Conservation (phyloP, 2,329 filamentous ascomycete species). For the Herpotrichia juniperi region DNA sequence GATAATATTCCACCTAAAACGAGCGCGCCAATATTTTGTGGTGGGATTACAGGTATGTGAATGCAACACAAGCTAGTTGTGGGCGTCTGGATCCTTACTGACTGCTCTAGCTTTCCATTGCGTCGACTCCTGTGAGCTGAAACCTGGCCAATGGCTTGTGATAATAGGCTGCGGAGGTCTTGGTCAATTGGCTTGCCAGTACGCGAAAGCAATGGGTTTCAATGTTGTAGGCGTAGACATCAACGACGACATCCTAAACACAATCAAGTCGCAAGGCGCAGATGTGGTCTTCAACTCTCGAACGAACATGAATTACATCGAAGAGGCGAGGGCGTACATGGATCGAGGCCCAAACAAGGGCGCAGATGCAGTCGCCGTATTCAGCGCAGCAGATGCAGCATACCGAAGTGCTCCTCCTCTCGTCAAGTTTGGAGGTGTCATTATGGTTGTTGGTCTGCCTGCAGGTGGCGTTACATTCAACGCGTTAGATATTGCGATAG, state of each 20-base stretch:
- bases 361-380: conserved; percentile 46
- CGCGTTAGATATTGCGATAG: conserved; percentile 35
- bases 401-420: conserved; percentile 41
- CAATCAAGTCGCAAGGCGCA: conserved; percentile 42
- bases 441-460: conserved; percentile 47
- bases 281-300: conserved; percentile 48
- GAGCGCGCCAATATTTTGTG: conserved; percentile 53
- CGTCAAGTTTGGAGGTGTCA: conserved; percentile 39
- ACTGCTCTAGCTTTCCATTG: conserved; percentile 22
- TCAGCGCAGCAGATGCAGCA: conserved; percentile 43
- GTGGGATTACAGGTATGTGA: conserved; percentile 51
- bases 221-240: conserved; percentile 50
- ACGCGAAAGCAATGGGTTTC: conserved; percentile 52
- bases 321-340: conserved; percentile 44
- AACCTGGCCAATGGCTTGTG: conserved; percentile 42
- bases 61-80: not conserved
- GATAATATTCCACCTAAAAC: conserved; percentile 37
- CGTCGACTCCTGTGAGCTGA: conserved; percentile 27
- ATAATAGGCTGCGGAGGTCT: conserved; percentile 53
- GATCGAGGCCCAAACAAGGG: conserved; percentile 37
- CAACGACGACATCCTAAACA: conserved; percentile 46
- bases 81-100: not conserved
- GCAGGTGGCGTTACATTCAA: conserved; percentile 17
- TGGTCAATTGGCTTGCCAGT: conserved; percentile 52
- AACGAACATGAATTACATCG: conserved; percentile 37